Conservation (phyloP, 352 stramenopile species). For the Pythium biforme region DNA sequence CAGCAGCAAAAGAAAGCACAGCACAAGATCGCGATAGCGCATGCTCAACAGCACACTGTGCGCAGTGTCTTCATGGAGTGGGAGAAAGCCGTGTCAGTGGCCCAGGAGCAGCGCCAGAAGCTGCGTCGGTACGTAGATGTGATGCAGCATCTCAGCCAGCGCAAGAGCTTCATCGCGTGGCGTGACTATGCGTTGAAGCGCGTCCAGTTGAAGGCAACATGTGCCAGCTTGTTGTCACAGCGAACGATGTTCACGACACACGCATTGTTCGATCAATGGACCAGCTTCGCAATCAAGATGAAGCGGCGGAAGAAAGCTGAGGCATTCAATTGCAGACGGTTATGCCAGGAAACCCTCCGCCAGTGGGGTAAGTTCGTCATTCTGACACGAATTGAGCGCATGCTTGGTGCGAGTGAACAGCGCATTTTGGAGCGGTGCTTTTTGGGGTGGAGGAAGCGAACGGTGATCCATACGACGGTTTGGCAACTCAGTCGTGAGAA, state of each 20-base stretch:
- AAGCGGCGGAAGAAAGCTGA: constrained; percentile 11
- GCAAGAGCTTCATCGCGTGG: constrained; percentile 41
- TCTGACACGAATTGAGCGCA: constrained; percentile 47
- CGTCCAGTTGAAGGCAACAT: constrained; percentile 24
- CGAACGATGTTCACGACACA: constrained; percentile 32
- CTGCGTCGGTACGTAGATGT: constrained; percentile 36
- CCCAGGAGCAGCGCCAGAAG: constrained; percentile 17
- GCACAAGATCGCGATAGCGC: not conserved
- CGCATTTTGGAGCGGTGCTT: constrained; percentile 33
- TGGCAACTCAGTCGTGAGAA: constrained; percentile 22
- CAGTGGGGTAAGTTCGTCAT: constrained; percentile 48
- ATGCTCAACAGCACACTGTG: not conserved
- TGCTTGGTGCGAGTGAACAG: constrained; percentile 37
- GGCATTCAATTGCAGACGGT: not conserved
- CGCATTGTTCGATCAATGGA: constrained; percentile 37
- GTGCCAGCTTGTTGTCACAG: constrained; percentile 27
- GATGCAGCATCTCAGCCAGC: constrained; percentile 39
- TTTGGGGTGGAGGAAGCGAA: constrained; percentile 43
- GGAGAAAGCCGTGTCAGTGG: constrained; percentile 1
- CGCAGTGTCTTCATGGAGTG: constrained; percentile 25
- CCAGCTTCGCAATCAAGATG: constrained; percentile 12
- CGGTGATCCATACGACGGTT: constrained; percentile 24
- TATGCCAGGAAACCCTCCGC: constrained; percentile 4
- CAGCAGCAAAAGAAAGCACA: constrained; percentile 1
- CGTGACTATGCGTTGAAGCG: constrained; percentile 25